Conservation (phyloP, 257 asterid species). For the Striga asiatica region DNA sequence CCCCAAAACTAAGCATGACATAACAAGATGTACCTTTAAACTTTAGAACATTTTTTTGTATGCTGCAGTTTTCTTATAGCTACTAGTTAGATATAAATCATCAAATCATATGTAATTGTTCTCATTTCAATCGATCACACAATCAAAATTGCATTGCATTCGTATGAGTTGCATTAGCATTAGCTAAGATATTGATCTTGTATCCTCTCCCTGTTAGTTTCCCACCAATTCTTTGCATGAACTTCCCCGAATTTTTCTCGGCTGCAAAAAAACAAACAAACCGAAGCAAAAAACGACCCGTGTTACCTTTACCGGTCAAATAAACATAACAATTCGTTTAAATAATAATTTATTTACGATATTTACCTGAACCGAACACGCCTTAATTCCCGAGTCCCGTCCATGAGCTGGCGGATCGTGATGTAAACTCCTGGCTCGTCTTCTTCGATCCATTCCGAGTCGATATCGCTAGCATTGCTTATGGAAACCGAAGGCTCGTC, state of each 20-base stretch:
- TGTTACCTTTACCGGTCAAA: no score
- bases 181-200: conserved; percentile 75
- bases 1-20: no score
- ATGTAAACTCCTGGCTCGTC: conserved; percentile 87
- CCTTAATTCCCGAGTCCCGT: conserved; percentile 84
- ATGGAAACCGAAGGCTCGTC: conserved; percentile 76
- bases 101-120: no score
- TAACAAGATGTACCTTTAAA: background rate
- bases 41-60: background rate
- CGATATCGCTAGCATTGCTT: conserved; percentile 84
- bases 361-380: conserved; percentile 86
- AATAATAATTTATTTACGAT: background rate
- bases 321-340: no score
- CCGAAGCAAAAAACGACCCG: no score
- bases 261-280: conserved; percentile 24
- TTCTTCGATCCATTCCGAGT: conserved; percentile 85
- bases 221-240: conserved; percentile 92
- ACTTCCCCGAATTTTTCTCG: conserved; percentile 83
- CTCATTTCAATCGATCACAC: no score
- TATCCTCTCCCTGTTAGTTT: conserved; percentile 80
- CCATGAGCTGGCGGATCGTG: conserved; percentile 78
- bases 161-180: no score
- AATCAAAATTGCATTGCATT: background rate
- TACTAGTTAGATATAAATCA: no score
- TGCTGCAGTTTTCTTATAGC: background rate